Percentiles rank a stretch among this genome's conserved stretches.
Conservation (phyloP, 116 monocot genomes). For the Phalaenopsis hybrid region DNA sequence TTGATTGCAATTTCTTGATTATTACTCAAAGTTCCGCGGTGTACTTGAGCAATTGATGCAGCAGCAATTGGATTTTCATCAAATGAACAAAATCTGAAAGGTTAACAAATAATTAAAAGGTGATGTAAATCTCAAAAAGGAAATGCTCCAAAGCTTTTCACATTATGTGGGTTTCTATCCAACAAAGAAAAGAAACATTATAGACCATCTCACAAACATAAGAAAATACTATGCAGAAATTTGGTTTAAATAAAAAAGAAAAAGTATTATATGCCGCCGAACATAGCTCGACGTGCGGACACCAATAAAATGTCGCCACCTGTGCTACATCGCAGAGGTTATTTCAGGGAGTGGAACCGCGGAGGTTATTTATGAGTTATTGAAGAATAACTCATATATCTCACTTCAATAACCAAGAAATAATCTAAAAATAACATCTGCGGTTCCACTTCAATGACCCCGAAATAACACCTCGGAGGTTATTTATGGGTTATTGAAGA, state of each 20-base stretch:
- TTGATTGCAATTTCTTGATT: constrained; percentile 87
- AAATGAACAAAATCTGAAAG: constrained; percentile 68
- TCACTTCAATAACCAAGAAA: too few species aligned
- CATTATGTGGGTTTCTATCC: neutral
- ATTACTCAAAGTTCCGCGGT: constrained; percentile 60
- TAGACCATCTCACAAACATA: neutral
- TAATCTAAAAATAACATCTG: too few species aligned
- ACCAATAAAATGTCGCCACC: too few species aligned
- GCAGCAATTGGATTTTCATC: constrained; percentile 93
- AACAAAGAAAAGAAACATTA: neutral
- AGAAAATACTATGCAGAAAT: neutral
- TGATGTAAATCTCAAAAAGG: neutral
- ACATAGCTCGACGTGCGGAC: too few species aligned
- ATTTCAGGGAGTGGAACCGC: too few species aligned
- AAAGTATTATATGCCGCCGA: neutral
- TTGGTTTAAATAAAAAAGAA: neutral
- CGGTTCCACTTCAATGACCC: too few species aligned
- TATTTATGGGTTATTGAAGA: too few species aligned
- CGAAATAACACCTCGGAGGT: too few species aligned
- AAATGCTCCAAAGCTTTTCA: neutral
- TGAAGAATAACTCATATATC: too few species aligned
- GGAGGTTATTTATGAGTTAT: too few species aligned
- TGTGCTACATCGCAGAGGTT: too few species aligned
- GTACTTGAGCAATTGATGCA: constrained; percentile 99
- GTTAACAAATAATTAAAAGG: constrained; percentile 8